Conservation (phyloP, 768 basidiomycete genomes). For the Suillus subaureus region DNA sequence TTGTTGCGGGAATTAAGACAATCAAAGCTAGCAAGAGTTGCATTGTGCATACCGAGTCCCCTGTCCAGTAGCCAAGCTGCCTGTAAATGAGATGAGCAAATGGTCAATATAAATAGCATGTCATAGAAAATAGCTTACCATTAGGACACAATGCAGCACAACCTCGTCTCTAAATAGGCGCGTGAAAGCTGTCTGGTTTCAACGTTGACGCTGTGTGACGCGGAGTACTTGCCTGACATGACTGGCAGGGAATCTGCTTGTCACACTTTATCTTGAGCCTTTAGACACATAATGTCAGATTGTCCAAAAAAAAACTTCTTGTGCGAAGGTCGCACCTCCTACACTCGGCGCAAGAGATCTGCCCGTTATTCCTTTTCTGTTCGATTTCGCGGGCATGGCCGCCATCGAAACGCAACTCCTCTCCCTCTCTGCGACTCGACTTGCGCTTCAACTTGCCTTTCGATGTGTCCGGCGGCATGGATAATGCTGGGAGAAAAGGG, state of each 20-base stretch:
- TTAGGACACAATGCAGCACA: constrained; percentile 75
- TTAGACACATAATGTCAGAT: constrained; percentile 28
- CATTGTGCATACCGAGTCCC: constrained; percentile 57
- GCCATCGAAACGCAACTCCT: constrained; percentile 52
- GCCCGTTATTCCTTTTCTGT: constrained; percentile 70
- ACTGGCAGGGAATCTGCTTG: constrained; percentile 80
- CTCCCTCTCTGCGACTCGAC: constrained; percentile 49
- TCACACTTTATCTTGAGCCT: constrained; percentile 83
- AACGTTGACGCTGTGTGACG: neutral
- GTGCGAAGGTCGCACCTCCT: constrained; percentile 68
- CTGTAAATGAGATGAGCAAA: constrained; percentile 32
- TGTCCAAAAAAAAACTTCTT: constrained; percentile 25
- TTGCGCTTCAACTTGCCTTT: constrained; percentile 54
- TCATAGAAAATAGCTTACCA: constrained; percentile 41
- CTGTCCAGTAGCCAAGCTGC: constrained; percentile 78
- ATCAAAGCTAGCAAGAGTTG: neutral
- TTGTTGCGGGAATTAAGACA: constrained; percentile 19
- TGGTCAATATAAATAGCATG: constrained; percentile 8
- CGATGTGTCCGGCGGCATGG: constrained; percentile 60
- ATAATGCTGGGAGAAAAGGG: constrained; percentile 12
- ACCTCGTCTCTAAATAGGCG: constrained; percentile 52
- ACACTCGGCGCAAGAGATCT: constrained; percentile 83
- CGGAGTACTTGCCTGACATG: constrained; percentile 56
- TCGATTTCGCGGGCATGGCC: constrained; percentile 68
- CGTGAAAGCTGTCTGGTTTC: neutral